These are phyloP conservation scores for Fusarium sublunatum DNA, from an alignment of 2,329 filamentous ascomycete genomes.

Conservation along the genomic window DNA sequence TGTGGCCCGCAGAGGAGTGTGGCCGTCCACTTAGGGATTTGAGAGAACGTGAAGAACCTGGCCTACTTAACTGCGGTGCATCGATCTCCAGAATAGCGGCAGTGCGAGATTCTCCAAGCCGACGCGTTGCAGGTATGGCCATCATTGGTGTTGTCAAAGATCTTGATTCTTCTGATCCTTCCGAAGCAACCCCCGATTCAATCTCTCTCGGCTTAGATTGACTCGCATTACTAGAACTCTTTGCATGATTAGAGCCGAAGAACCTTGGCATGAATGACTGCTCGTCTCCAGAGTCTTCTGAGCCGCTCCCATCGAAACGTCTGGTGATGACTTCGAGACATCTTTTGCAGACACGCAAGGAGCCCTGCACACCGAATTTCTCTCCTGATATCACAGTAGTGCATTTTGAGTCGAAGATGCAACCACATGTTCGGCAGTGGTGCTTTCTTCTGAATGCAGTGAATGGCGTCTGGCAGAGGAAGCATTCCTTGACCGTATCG, in stretches of 20 bases:
- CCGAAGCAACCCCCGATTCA: conserved; percentile 55
- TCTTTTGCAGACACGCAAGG: conserved; percentile 89
- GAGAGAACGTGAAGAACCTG: conserved; percentile 91
- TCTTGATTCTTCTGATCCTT: conserved; percentile 60
- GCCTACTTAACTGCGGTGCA: conserved; percentile 82
- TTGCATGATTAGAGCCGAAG: conserved; percentile 65
- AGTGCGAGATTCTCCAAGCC: conserved; percentile 79
- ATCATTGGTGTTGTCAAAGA: conserved; percentile 76
- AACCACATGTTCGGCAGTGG: conserved; percentile 95
- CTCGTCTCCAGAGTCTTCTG: conserved; percentile 87
- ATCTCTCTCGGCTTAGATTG: conserved; percentile 53
- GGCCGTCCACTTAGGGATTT: conserved; percentile 79
- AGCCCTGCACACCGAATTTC: conserved; percentile 86
- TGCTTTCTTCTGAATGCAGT: conserved; percentile 96
- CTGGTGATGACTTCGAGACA: conserved; percentile 93
- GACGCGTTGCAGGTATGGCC: conserved; percentile 73
- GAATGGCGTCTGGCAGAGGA: conserved; percentile 89
- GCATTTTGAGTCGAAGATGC: conserved; percentile 97
- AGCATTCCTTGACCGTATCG: conserved; percentile 97
- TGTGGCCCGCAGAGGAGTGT: conserved; percentile 79
- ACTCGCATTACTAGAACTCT: conserved; percentile 50
- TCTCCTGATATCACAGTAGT: conserved; percentile 90
- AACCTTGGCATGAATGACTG: conserved; percentile 75
- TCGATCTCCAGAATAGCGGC: conserved; percentile 94
- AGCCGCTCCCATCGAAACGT: conserved; percentile 85